Percentiles rank a stretch among this genome's conserved stretches.
Evolutionary conservation across 768 basidiomycete genomes (phyloP).

Genomic region (Russula compacta): DNA sequence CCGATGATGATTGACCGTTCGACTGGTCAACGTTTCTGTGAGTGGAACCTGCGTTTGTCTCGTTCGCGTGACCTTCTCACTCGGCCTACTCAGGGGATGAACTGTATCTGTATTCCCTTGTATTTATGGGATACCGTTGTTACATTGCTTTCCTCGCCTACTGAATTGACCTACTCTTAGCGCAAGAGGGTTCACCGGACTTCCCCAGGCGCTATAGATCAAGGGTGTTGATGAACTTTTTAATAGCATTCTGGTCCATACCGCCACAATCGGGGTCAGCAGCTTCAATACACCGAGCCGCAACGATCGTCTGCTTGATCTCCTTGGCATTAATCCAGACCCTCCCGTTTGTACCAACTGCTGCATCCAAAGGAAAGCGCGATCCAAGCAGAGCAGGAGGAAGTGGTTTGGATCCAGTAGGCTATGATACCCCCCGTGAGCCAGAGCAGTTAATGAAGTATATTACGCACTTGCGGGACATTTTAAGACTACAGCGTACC

Average conservation of each 20-base stretch:
- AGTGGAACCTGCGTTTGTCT: background rate
- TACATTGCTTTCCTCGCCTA: slow-evolving; percentile 2
- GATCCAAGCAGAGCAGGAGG: slow-evolving; percentile 69
- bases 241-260: slow-evolving; percentile 44
- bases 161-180: background rate
- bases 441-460: background rate
- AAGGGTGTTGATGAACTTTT: slow-evolving; percentile 41
- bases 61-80: background rate
- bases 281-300: slow-evolving; percentile 71
- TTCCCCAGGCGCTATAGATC: slow-evolving; percentile 30
- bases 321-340: slow-evolving; percentile 83
- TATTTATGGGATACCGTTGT: slow-evolving; percentile 5
- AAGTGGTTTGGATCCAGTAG: slow-evolving; percentile 77
- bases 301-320: slow-evolving; percentile 61
- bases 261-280: slow-evolving; percentile 68
- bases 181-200: background rate
- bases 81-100: background rate
- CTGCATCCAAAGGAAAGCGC: slow-evolving; percentile 77
- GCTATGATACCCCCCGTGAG: slow-evolving; percentile 31
- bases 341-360: slow-evolving; percentile 85
- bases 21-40: background rate
- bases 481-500: slow-evolving; percentile 68
- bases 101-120: slow-evolving; percentile 12
- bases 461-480: slow-evolving; percentile 73
- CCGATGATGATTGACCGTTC: slow-evolving; percentile 37